Evolutionary conservation across 129 eudicot genomes (phyloP).

Genomic region (Centrapalus pauciflorus): DNA sequence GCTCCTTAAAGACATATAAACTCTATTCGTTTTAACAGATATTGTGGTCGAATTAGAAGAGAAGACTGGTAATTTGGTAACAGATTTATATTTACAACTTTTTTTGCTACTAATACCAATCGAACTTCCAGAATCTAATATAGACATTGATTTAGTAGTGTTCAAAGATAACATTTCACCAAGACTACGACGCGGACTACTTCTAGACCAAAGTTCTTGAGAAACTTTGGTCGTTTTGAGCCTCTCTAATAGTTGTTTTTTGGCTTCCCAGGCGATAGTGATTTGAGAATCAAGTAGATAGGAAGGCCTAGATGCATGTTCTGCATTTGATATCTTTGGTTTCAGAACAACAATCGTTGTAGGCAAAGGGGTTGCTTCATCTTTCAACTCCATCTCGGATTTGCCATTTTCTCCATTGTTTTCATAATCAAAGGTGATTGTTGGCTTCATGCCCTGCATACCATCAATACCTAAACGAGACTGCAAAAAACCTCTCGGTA

Average conservation of each 20-base stretch:
- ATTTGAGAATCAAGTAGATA: constrained; percentile 12
- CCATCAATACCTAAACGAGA: background rate
- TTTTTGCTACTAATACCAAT: constrained; percentile 17
- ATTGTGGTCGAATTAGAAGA: background rate
- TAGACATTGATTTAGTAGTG: background rate
- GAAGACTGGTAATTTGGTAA: constrained; percentile 1
- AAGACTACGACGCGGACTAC: background rate
- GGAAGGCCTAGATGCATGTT: constrained; percentile 9
- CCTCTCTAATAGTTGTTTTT: constrained; percentile 32
- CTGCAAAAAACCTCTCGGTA: background rate
- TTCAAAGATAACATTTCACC: no score
- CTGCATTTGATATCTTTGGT: constrained; percentile 23
- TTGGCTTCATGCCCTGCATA: constrained; percentile 6
- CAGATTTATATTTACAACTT: constrained; percentile 3
- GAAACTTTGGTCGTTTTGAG: constrained; percentile 30
- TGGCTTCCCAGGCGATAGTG: constrained; percentile 24
- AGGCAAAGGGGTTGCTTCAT: no score
- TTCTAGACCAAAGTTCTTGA: constrained; percentile 12
- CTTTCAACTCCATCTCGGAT: background rate
- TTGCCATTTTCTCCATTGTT: constrained; percentile 3
- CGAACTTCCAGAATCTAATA: constrained; percentile 10
- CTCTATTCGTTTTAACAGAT: constrained; percentile 12
- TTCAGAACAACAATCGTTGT: constrained; percentile 18
- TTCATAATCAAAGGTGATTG: background rate
- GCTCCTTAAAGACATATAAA: constrained; percentile 9